Percentiles rank a stretch among this genome's conserved stretches.
Evolutionary conservation across 306 rosid species (phyloP).

Genomic region (Cucumis sativus): DNA sequence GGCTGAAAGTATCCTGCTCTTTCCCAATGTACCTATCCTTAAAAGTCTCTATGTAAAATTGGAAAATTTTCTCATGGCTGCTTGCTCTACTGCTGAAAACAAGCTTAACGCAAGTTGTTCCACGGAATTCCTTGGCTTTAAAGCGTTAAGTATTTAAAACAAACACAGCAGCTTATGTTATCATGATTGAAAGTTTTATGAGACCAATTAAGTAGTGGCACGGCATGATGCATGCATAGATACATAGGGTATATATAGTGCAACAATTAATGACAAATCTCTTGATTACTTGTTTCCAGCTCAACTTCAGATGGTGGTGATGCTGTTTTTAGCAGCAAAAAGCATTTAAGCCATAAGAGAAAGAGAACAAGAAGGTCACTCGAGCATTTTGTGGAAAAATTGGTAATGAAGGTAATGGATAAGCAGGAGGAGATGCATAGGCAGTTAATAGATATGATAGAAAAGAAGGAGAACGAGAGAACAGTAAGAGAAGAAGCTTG

Average conservation of each 20-base stretch:
- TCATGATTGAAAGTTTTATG: not conserved
- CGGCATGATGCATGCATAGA: not conserved
- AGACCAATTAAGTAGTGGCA: not conserved
- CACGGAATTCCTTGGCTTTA: not conserved
- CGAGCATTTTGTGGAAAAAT: constrained; percentile 35
- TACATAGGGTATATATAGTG: not conserved
- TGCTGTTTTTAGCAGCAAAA: constrained; percentile 12
- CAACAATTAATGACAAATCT: not conserved
- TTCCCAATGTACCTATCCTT: not conserved
- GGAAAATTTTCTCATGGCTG: not conserved
- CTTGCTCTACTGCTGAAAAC: not conserved
- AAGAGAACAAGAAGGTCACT: constrained; percentile 26
- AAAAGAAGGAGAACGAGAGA: constrained; percentile 61
- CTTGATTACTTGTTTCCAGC: constrained; percentile 29
- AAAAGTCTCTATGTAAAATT: not conserved
- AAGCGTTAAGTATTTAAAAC: not conserved
- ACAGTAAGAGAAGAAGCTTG: constrained; percentile 63
- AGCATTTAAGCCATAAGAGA: constrained; percentile 26
- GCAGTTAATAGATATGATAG: constrained; percentile 54
- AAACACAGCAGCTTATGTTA: not conserved
- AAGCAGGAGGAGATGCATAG: constrained; percentile 72
- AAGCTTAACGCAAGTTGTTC: not conserved
- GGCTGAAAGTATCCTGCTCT: not conserved
- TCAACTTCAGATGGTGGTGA: constrained; percentile 29
- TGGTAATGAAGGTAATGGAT: constrained; percentile 58